Evolutionary conservation across 768 basidiomycete genomes (phyloP).

Genomic region (Hypholoma fasciculare): DNA sequence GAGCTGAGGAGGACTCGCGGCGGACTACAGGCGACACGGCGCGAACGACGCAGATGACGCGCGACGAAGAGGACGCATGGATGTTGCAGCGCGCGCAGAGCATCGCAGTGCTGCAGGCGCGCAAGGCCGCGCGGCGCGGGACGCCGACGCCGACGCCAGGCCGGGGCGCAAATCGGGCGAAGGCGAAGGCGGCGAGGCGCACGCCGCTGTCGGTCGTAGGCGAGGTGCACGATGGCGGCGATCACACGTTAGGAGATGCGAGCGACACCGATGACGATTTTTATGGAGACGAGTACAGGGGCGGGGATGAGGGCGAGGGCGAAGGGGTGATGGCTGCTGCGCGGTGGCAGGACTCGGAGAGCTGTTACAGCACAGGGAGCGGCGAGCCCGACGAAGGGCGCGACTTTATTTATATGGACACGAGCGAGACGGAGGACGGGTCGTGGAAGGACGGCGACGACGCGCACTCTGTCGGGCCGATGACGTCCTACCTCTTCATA

Average conservation of each 20-base stretch:
- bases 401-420: conserved; percentile 7
- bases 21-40: neutral
- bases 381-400: neutral
- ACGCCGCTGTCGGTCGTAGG: conserved; percentile 3
- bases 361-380: conserved; percentile 8
- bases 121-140: conserved; percentile 27
- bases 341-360: conserved; percentile 7
- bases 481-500: conserved; percentile 10
- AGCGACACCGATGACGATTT: neutral
- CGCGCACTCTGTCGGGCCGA: neutral
- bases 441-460: neutral
- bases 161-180: neutral
- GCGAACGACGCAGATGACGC: conserved; percentile 15
- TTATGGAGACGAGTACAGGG: neutral
- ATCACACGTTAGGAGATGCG: neutral
- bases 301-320: neutral
- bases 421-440: conserved; percentile 7
- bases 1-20: neutral
- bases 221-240: conserved; percentile 2
- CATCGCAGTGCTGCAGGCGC: conserved; percentile 27
- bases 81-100: conserved; percentile 30
- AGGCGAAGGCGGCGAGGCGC: neutral
- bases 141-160: conserved; percentile 3
- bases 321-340: neutral
- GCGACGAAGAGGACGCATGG: conserved; percentile 29